Percentiles rank a stretch among this genome's conserved stretches.
phyloP scores from a whole-genome alignment of 371 early-diverging fungal species.

The Rhizomucor pusillus region DNA sequence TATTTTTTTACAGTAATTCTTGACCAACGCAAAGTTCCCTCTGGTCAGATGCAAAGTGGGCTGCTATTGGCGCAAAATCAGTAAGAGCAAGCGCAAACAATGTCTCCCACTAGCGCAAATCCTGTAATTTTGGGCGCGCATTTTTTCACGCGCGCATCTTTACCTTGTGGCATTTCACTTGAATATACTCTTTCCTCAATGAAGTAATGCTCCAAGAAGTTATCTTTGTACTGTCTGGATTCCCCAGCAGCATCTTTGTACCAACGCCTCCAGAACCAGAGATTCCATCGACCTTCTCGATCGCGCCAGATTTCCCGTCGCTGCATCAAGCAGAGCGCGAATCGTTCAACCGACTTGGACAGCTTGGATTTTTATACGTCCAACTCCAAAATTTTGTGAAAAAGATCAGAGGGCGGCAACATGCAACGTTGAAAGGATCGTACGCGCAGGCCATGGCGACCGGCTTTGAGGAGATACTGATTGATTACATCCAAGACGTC shows the following conservation, averaged over 20 bases:
- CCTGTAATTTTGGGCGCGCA: no score
- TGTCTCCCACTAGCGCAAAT: no score
- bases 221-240: conserved; percentile 66
- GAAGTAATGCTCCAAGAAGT: conserved; percentile 76
- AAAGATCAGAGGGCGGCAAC: background rate
- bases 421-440: conserved; percentile 10
- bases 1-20: no score
- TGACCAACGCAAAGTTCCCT: no score
- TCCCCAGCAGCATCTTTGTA: conserved; percentile 66
- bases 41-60: no score
- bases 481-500: conserved; percentile 54
- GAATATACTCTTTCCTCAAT: background rate
- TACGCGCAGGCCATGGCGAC: conserved; percentile 57
- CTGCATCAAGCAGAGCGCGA: conserved; percentile 71
- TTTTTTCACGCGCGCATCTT: background rate
- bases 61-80: no score
- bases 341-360: conserved; percentile 60
- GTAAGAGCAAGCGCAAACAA: no score
- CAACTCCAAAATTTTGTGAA: conserved; percentile 45
- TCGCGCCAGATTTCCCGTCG: conserved; percentile 58
- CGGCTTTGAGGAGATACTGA: conserved; percentile 46
- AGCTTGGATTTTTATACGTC: conserved; percentile 59
- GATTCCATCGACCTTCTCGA: conserved; percentile 50
- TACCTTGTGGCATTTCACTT: background rate
- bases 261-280: conserved; percentile 49